These are phyloP conservation scores for Kuraishia hungarica DNA, from an alignment of 805 yeast genomes.

Conservation along the genomic window DNA sequence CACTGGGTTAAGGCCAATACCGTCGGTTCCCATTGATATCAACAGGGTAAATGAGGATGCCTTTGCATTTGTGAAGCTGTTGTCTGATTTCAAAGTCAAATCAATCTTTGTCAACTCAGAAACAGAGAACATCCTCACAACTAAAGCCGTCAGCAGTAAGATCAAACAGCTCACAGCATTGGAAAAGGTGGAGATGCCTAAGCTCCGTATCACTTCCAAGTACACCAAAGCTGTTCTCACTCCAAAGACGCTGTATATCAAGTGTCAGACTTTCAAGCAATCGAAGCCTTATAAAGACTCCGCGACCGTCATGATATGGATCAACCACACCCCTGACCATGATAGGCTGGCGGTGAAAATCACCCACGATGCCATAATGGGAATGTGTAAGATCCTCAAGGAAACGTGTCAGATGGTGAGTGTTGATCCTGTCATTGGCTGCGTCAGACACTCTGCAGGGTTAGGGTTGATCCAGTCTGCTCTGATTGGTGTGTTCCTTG, in stretches of 20 bases:
- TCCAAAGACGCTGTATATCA: conserved; percentile 31
- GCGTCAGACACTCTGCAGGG: conserved; percentile 79
- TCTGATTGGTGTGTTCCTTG: conserved; percentile 76
- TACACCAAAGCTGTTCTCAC: conserved; percentile 31
- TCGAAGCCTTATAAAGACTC: conserved; percentile 16
- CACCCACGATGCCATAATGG: conserved; percentile 57
- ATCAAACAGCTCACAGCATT: conserved; percentile 33
- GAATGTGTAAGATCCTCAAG: conserved; percentile 80
- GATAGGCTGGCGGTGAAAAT: conserved; percentile 47
- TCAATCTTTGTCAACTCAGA: conserved; percentile 75
- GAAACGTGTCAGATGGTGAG: conserved; percentile 84
- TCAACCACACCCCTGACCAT: conserved; percentile 67
- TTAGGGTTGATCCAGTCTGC: conserved; percentile 86
- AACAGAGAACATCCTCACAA: conserved; percentile 59
- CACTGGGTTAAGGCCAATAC: conserved; percentile 72
- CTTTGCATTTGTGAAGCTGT: conserved; percentile 51
- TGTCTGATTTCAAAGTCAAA: conserved; percentile 62
- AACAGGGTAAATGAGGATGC: conserved; percentile 66
- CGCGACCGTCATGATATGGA: conserved; percentile 46
- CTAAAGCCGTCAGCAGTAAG: conserved; percentile 53
- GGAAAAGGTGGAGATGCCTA: conserved; percentile 29
- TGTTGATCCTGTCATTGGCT: conserved; percentile 67
- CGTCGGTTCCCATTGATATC: conserved; percentile 62
- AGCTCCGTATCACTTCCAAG: conserved; percentile 61
- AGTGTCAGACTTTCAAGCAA: conserved; percentile 26